Percentiles rank a stretch among this genome's conserved stretches.
Conservation (phyloP, 805 yeast species). For the Isabelozyma gotoi region DNA sequence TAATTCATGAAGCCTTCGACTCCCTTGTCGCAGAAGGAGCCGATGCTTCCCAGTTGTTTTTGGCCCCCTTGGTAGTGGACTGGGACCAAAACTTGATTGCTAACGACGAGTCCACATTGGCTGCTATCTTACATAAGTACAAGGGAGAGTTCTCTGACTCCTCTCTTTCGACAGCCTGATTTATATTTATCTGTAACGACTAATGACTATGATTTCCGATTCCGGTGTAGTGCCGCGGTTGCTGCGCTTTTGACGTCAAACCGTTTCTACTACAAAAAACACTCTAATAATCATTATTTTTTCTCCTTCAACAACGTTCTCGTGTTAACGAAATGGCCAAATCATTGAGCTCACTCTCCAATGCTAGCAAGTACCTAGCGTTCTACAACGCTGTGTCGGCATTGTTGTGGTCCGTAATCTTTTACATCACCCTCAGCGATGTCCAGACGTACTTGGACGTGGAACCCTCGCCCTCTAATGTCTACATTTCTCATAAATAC, state of each 20-base stretch:
- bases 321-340: too few species aligned
- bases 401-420: constrained; percentile 16
- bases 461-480: constrained; percentile 3
- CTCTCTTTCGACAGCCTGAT: neutral
- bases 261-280: too few species aligned
- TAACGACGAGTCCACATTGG: constrained; percentile 32
- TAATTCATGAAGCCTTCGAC: constrained; percentile 38
- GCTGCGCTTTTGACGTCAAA: too few species aligned
- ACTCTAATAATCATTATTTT: too few species aligned
- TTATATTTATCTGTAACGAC: neutral
- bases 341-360: neutral
- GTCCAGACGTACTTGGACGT: constrained; percentile 4
- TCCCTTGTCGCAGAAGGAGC: constrained; percentile 19
- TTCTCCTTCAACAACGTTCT: too few species aligned
- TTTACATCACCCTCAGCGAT: constrained; percentile 11
- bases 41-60: constrained; percentile 33
- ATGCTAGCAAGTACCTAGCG: constrained; percentile 4
- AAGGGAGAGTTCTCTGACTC: neutral
- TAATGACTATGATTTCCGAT: too few species aligned
- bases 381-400: constrained; percentile 16
- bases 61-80: constrained; percentile 43
- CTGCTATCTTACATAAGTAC: constrained; percentile 30
- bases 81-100: constrained; percentile 47
- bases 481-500: constrained; percentile 8
- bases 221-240: too few species aligned